Evolutionary conservation across 805 yeast genomes (phyloP).

Genomic region (Wickerhamomyces subpelliculosus): DNA sequence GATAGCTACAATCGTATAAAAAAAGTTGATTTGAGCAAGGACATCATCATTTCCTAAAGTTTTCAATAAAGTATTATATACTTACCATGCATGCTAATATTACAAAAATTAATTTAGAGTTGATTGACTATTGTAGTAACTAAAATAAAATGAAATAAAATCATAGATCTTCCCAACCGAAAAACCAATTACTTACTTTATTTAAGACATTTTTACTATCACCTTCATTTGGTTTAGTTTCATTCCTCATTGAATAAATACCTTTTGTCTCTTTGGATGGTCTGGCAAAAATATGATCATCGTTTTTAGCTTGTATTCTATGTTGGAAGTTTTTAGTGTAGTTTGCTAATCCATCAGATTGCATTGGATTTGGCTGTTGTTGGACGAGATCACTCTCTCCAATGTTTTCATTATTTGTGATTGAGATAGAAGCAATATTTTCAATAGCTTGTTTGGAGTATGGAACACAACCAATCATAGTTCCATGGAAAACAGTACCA

Average conservation of each 20-base stretch:
- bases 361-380: conserved; percentile 5
- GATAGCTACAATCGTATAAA: too few species aligned
- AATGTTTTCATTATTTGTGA: conserved; percentile 39
- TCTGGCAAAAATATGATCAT: conserved; percentile 32
- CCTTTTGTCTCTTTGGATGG: conserved; percentile 10
- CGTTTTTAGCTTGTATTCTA: conserved; percentile 33
- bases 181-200: conserved; percentile 39
- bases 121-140: background rate
- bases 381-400: conserved; percentile 28
- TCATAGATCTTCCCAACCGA: conserved; percentile 48
- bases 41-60: too few species aligned
- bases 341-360: conserved; percentile 7
- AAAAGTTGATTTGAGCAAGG: too few species aligned
- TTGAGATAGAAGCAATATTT: conserved; percentile 40
- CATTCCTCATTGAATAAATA: conserved; percentile 19
- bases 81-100: background rate
- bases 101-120: background rate
- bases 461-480: conserved; percentile 61
- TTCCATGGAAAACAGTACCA: conserved; percentile 64
- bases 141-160: background rate
- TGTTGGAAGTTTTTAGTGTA: conserved; percentile 13
- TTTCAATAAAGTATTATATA: too few species aligned
- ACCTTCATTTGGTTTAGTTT: conserved; percentile 15
- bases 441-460: conserved; percentile 56
- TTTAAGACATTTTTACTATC: conserved; percentile 19